Evolutionary conservation across 83 land plant genomes (phyloP).

Genomic region (Thuja plicata): DNA sequence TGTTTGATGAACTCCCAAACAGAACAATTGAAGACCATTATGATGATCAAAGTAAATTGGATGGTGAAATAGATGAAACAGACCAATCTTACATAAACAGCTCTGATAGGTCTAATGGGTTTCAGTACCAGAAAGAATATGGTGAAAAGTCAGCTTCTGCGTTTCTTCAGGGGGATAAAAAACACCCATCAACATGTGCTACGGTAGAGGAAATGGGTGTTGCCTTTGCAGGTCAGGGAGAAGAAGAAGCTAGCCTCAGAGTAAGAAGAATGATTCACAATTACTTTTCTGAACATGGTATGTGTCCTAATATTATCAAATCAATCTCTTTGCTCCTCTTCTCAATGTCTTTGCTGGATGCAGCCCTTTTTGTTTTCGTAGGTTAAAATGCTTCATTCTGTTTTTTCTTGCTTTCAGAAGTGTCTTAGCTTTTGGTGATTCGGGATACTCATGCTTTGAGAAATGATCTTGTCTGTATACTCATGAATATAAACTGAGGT

Average conservation of each 20-base stretch:
- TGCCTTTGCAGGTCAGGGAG: constrained; percentile 16
- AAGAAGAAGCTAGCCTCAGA: constrained; percentile 31
- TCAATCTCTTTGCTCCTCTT: background rate
- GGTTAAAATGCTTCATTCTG: background rate
- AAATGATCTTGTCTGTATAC: background rate
- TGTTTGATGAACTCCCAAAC: background rate
- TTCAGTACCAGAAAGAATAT: background rate
- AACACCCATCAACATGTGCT: constrained; percentile 34
- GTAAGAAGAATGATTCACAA: constrained; percentile 39
- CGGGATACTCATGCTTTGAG: background rate
- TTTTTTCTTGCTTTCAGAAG: background rate
- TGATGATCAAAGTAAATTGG: background rate
- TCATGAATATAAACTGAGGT: background rate
- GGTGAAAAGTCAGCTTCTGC: background rate
- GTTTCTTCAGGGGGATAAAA: background rate
- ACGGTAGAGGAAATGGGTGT: constrained; percentile 73
- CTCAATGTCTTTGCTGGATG: background rate
- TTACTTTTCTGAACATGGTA: constrained; percentile 48
- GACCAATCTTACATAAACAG: background rate
- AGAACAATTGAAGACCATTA: background rate
- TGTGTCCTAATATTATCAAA: background rate
- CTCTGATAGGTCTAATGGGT: background rate
- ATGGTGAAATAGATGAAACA: background rate
- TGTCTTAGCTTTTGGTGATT: background rate
- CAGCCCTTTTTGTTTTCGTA: background rate